phyloP scores from a whole-genome alignment of 192 early-diverging fungal species.

The Chytriomyces sp. region DNA sequence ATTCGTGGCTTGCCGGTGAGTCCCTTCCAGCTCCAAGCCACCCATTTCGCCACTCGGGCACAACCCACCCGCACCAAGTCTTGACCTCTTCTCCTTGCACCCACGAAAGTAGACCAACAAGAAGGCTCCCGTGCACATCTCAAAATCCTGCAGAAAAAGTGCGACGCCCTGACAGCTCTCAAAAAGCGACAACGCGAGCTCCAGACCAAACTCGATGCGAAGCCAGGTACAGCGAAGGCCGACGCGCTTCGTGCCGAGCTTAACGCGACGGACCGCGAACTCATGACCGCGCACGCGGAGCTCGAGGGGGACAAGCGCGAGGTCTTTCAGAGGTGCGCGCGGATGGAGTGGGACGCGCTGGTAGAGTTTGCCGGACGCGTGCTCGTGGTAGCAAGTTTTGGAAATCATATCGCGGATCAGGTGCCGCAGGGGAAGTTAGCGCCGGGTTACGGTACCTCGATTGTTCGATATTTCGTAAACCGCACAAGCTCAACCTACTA shows the following conservation, averaged over 20 bases:
- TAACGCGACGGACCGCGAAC: conserved; percentile 31
- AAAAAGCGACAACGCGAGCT: conserved; percentile 32
- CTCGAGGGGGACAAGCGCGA: conserved; percentile 42
- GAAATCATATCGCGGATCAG: conserved; percentile 45
- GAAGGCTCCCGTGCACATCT: conserved; percentile 33
- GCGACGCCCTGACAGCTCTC: conserved; percentile 26
- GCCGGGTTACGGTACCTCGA: conserved; percentile 32
- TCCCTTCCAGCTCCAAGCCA: not conserved
- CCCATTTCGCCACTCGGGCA: not conserved
- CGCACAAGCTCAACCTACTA: not conserved
- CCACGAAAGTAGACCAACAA: conserved; percentile 22
- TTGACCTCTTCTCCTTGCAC: not conserved
- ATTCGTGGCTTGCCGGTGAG: conserved; percentile 27
- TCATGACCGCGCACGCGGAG: conserved; percentile 26
- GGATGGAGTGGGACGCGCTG: conserved; percentile 39
- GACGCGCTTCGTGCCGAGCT: conserved; percentile 42
- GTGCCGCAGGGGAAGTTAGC: conserved; percentile 40
- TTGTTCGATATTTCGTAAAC: not conserved
- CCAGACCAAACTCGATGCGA: conserved; percentile 31
- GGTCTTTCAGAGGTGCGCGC: conserved; percentile 26
- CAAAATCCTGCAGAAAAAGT: conserved; percentile 29
- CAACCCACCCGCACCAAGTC: not conserved
- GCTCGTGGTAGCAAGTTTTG: conserved; percentile 35
- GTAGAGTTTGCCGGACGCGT: conserved; percentile 43
- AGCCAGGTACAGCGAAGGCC: not conserved